Evolutionary conservation across 257 asterid species (phyloP), one percentile per base, ranked within the genome.

Genomic region (Agastache rugosa): DNA sequence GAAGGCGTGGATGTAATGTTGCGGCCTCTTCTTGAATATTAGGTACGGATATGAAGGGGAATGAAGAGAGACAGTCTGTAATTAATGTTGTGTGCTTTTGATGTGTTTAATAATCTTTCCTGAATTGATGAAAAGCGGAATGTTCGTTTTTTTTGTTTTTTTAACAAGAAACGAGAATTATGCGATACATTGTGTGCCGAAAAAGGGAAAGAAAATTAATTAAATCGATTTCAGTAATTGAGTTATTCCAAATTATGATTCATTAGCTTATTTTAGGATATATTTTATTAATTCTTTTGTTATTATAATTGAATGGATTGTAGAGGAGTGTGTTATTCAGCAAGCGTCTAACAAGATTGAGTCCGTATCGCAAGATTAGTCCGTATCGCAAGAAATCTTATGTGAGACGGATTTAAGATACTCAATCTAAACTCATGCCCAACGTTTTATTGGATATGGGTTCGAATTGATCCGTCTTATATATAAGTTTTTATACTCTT

Each of bases 1-100:
- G 66, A 29, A 56, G 65, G 78, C 65, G 37, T n/a, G 55, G 45
- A n/a, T 45, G 29, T 59, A 15, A 51, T 42, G 44, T 51, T 53
- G 65, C 22, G 58, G 15, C 3, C 37, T 23, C 17, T 77, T 37
- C 27, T 34, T 70, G 10, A 60, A 14, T 67, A 17, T 27, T 55
- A 41, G 53, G 51, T 51, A 34, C 31, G 56, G 25, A 53, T 25
- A 41, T 34, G 27, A 34, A 37, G 9, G 59, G 20, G 73, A 64
- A 47, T 31, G 34, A 35, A 51, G 2, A 16, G 14, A 39, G 51
- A 11, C 0, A 6, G 9, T 1, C 0, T 73, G 9, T 17, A 42
- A 27, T 55, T 25, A 51, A 39, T 51, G 62, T 45, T 31, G 48
- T 19, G 35, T 8, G 31, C 59, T 58, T 4, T 11, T 61, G 22